phyloP scores from a whole-genome alignment of 2,329 filamentous ascomycete species.

The Penicillium sp. region DNA sequence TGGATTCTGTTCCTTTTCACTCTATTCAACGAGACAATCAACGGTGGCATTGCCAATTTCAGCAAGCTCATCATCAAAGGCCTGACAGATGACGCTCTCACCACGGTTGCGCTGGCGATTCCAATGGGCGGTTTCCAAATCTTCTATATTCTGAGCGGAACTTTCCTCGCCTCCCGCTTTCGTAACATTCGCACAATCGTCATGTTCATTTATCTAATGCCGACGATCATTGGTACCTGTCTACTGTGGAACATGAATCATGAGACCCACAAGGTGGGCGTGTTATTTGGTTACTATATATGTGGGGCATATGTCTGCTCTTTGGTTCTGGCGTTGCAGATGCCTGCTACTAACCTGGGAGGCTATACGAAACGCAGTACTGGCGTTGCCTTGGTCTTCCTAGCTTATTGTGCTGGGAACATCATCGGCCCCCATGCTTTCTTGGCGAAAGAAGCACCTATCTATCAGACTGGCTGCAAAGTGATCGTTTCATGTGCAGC shows the following conservation, averaged over 20 bases:
- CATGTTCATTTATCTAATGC: slow-evolving; percentile 54
- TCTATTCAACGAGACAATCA: slow-evolving; percentile 54
- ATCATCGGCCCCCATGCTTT: slow-evolving; percentile 51
- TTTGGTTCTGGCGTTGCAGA: slow-evolving; percentile 53
- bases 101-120: slow-evolving; percentile 55
- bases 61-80: slow-evolving; percentile 54
- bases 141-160: slow-evolving; percentile 52
- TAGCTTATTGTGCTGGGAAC: slow-evolving; percentile 46
- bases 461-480: slow-evolving; percentile 55
- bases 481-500: slow-evolving; percentile 44
- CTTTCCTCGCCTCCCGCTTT: slow-evolving; percentile 53
- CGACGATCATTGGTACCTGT: slow-evolving; percentile 51
- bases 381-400: slow-evolving; percentile 46
- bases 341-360: slow-evolving; percentile 43
- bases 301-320: slow-evolving; percentile 51
- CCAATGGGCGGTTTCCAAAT: slow-evolving; percentile 56
- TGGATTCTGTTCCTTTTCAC: slow-evolving; percentile 49
- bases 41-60: slow-evolving; percentile 56
- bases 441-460: slow-evolving; percentile 41
- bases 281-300: slow-evolving; percentile 56
- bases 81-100: slow-evolving; percentile 47
- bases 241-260: slow-evolving; percentile 53
- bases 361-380: slow-evolving; percentile 54
- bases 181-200: slow-evolving; percentile 53
- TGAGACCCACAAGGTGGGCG: slow-evolving; percentile 45